Percentiles rank a stretch among this genome's conserved stretches.
Evolutionary conservation across 345 rosid genomes (phyloP).

Genomic region (Linum lewisii): DNA sequence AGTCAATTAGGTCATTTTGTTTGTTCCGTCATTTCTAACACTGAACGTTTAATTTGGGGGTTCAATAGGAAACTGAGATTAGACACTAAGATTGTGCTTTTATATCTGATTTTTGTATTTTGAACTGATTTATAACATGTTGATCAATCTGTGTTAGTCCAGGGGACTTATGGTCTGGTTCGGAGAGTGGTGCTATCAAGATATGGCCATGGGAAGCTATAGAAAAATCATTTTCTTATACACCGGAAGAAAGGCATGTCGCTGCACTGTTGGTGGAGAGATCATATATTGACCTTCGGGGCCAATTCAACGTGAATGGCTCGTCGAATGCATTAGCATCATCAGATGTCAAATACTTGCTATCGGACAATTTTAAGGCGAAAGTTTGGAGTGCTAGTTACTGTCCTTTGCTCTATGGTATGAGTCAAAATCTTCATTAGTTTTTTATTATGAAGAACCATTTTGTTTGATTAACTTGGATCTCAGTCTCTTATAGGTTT

Average conservation of each 20-base stretch:
- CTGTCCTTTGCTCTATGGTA: slow-evolving; percentile 63
- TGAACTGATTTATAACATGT: neutral
- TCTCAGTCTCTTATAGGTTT: neutral
- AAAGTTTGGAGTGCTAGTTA: slow-evolving; percentile 9
- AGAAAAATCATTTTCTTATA: slow-evolving; percentile 1
- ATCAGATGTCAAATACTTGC: slow-evolving; percentile 8
- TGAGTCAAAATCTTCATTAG: neutral
- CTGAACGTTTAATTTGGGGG: too few relatives aligned
- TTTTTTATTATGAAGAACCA: neutral
- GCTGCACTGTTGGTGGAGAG: slow-evolving; percentile 3
- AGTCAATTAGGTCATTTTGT: too few relatives aligned
- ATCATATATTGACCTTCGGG: slow-evolving; percentile 5
- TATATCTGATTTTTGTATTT: neutral
- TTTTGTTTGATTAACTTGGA: neutral
- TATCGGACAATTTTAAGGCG: slow-evolving; percentile 4
- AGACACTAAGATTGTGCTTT: neutral
- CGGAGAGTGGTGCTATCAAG: slow-evolving; percentile 7
- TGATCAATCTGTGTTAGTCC: neutral
- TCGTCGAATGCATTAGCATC: neutral
- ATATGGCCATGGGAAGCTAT: slow-evolving; percentile 11
- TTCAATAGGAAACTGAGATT: too few relatives aligned
- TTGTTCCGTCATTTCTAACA: neutral
- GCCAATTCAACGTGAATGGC: neutral
- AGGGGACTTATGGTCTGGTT: slow-evolving; percentile 10
- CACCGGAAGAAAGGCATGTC: slow-evolving; percentile 5